These are phyloP conservation scores for Kurtzmaniella quercitrusa DNA, from an alignment of 1,139 yeast genomes.

Conservation along the genomic window DNA sequence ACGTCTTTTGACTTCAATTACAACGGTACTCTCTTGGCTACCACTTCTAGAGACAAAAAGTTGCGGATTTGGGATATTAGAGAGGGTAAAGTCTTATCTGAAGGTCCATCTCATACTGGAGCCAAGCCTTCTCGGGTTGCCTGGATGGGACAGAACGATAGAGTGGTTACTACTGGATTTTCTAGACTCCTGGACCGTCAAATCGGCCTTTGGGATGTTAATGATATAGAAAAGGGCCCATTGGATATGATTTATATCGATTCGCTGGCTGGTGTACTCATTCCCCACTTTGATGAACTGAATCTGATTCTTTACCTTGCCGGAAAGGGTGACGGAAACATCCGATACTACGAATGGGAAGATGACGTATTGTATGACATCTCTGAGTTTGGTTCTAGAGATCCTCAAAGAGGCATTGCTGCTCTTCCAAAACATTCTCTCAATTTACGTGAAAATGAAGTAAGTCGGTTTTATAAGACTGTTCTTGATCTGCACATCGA, in stretches of 20 bases:
- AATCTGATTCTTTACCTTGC: constrained; percentile 82
- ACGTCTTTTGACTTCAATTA: constrained; percentile 88
- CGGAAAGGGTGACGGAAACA: constrained; percentile 98
- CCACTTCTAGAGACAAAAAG: constrained; percentile 89
- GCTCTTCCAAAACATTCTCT: constrained; percentile 80
- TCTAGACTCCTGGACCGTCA: constrained; percentile 92
- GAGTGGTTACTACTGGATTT: constrained; percentile 93
- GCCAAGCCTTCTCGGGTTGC: constrained; percentile 84
- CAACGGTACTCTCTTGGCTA: constrained; percentile 81
- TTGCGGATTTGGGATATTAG: constrained; percentile 90
- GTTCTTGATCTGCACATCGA: constrained; percentile 79
- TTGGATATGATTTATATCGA: constrained; percentile 87
- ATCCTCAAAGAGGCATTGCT: constrained; percentile 96
- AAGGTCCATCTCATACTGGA: constrained; percentile 89
- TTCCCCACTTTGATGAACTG: constrained; percentile 84
- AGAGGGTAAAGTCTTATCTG: constrained; percentile 65
- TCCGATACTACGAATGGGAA: constrained; percentile 79
- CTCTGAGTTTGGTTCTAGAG: constrained; percentile 82
- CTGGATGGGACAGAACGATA: constrained; percentile 85
- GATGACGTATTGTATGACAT: constrained; percentile 77
- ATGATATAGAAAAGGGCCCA: constrained; percentile 71
- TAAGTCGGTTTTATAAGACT: constrained; percentile 75
- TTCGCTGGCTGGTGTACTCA: constrained; percentile 86
- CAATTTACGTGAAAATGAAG: constrained; percentile 78
- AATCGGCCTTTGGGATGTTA: constrained; percentile 87